phyloP scores from a whole-genome alignment of 495 filamentous ascomycete genomes.

The Xylaria palmicola region DNA sequence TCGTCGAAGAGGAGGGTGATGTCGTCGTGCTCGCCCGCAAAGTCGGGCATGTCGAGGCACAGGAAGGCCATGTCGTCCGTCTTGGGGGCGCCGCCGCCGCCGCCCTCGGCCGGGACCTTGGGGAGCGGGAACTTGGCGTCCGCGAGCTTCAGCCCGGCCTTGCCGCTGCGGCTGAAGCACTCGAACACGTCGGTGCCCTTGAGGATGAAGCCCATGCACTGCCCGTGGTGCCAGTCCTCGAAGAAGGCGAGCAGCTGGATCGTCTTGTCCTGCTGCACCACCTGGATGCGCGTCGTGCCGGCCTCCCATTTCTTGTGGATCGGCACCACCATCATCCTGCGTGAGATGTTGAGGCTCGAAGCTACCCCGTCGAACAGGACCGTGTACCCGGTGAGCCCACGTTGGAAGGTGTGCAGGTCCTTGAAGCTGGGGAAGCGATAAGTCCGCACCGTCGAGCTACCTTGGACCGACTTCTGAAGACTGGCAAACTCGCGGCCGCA shows the following conservation, averaged over 20 bases:
- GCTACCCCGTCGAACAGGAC: conserved; percentile 75
- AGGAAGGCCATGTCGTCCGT: conserved; percentile 63
- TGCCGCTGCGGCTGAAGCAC: conserved; percentile 62
- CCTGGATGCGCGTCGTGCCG: conserved; percentile 67
- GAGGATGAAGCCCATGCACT: conserved; percentile 83
- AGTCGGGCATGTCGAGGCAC: conserved; percentile 81
- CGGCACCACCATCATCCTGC: conserved; percentile 83
- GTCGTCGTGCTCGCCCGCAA: conserved; percentile 88
- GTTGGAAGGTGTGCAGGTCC: conserved; percentile 75
- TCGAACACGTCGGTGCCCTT: conserved; percentile 81
- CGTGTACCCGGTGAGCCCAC: conserved; percentile 70
- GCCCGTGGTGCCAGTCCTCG: conserved; percentile 74
- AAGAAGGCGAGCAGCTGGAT: conserved; percentile 81
- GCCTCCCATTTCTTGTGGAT: conserved; percentile 92
- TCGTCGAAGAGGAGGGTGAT: conserved; percentile 79
- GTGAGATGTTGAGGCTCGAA: conserved; percentile 72
- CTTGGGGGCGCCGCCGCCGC: conserved; percentile 44
- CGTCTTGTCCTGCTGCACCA: conserved; percentile 70
- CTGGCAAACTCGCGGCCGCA: conserved; percentile 52
- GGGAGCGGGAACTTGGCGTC: conserved; percentile 90
- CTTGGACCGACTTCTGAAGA: conserved; percentile 46
- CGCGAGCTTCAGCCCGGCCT: conserved; percentile 68
- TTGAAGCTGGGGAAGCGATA: conserved; percentile 51
- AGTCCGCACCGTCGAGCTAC: conserved; percentile 48
- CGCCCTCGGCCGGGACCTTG: conserved; percentile 52